These are phyloP conservation scores for Blastobotrys malaysiensis DNA, from an alignment of 1,139 yeast species.

Conservation along the genomic window DNA sequence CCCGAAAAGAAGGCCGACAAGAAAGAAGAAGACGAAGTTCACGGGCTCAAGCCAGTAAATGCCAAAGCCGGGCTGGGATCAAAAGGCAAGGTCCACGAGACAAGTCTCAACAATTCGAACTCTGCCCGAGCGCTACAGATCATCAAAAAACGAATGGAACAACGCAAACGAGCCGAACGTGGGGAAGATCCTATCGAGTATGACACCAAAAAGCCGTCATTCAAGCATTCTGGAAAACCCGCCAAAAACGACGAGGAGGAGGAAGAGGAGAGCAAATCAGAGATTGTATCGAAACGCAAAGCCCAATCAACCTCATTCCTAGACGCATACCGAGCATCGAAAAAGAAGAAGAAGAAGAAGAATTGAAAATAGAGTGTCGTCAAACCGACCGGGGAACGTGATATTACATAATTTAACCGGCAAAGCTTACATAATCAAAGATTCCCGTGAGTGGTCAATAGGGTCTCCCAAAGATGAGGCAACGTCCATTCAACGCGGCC, in stretches of 20 bases:
- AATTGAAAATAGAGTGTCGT: not conserved
- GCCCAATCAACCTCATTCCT: slow-evolving; percentile 14
- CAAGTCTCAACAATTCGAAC: slow-evolving; percentile 3
- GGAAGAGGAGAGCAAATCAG: slow-evolving; percentile 8
- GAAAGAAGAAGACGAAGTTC: slow-evolving; percentile 8
- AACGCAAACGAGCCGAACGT: not conserved
- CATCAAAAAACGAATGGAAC: slow-evolving; percentile 9
- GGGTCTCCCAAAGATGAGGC: not conserved
- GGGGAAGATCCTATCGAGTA: slow-evolving; percentile 1
- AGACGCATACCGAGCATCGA: slow-evolving; percentile 19
- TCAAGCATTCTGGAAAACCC: slow-evolving; percentile 1
- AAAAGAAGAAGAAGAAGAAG: slow-evolving; percentile 10
- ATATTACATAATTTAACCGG: not conserved
- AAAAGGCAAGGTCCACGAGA: slow-evolving; percentile 3
- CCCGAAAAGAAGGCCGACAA: slow-evolving; percentile 2
- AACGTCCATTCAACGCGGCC: not conserved
- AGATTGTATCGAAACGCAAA: slow-evolving; percentile 8
- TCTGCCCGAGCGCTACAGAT: slow-evolving; percentile 11
- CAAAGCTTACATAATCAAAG: slow-evolving; percentile 3
- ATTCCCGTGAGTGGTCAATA: not conserved
- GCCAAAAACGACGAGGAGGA: slow-evolving; percentile 11
- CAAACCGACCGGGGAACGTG: not conserved
- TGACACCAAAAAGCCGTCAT: not conserved
- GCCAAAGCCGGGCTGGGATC: slow-evolving; percentile 22
- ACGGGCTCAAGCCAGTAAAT: slow-evolving; percentile 16